phyloP scores from a whole-genome alignment of 73 alveolate species.

The Paraurostyla sp. region DNA sequence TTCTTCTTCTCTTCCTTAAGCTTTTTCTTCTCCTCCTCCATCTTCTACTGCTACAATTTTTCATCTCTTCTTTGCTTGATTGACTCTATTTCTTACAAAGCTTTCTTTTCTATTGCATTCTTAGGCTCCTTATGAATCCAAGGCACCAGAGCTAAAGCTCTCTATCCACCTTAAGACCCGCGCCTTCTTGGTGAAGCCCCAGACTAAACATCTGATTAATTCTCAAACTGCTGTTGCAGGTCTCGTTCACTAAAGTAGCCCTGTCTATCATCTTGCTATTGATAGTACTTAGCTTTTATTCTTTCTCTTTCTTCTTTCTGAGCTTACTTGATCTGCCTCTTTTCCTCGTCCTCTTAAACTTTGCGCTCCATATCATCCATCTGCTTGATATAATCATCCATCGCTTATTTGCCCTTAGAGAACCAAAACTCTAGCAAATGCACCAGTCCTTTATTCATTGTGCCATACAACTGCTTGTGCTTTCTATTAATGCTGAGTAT shows the following conservation, averaged over 20 bases:
- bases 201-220: not conserved
- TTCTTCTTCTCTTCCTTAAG: constrained; percentile 52
- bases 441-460: constrained; percentile 45
- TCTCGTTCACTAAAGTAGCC: constrained; percentile 34
- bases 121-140: constrained; percentile 52
- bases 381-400: constrained; percentile 55
- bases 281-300: constrained; percentile 50
- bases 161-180: constrained; percentile 15
- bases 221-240: too few species aligned
- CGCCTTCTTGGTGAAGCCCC: constrained; percentile 29
- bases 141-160: constrained; percentile 67
- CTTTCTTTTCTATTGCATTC: constrained; percentile 55
- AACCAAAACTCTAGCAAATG: constrained; percentile 59
- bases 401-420: constrained; percentile 29
- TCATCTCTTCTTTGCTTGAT: constrained; percentile 63
- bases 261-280: not conserved
- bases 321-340: constrained; percentile 11
- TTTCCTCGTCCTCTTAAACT: constrained; percentile 50
- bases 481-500: constrained; percentile 35
- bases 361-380: constrained; percentile 62
- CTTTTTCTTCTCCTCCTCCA: constrained; percentile 62
- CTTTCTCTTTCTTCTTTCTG: constrained; percentile 31
- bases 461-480: constrained; percentile 43
- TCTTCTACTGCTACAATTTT: constrained; percentile 17
- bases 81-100: constrained; percentile 60